Evolutionary conservation across 1,284 basidiomycete genomes (phyloP), one percentile per base, ranked within the genome.

Genomic region (Phlebopus sp.): DNA sequence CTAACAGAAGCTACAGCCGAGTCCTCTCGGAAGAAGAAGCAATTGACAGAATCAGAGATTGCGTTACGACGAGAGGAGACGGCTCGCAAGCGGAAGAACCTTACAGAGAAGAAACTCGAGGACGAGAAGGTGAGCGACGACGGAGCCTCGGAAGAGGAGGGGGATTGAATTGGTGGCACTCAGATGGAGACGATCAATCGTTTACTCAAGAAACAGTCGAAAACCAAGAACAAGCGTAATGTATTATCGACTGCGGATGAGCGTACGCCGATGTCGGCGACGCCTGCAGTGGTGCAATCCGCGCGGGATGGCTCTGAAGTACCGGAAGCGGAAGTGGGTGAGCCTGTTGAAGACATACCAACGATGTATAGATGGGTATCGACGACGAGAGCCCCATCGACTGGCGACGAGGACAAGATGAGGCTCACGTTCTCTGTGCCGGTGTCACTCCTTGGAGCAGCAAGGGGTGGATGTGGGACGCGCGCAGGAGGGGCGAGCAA

Each of bases 161-260:
- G n/a, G 10, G 29, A 31, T 25, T 21, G 29, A 42, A 42, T 17
- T 50, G 32, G 7, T 23, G 8, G 14, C 31, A 31, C 15, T 19
- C 55, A 90, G 85, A 81, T 77, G 35, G 89, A 92, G 64, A 92
- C 92, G 0, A 96, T 96, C 68, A 95, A 95, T 59, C 84, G 91
- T 15, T 77, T 96, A 3, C 79, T 95, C 27, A 92, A 92, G 65
- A 94, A 94, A 61, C 88, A 92, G 62, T 84, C 86, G 7, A 79
- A 85, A 23, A 77, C 86, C 1, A 77, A 82, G 47, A 77, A 76
- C 46, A 86, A 82, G 57, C 78, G 85, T 9, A 80, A 77, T 37
- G 78, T 74, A 2, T 60, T 74, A 50, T 67, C 70, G 8, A 75
- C 73, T 6, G 68, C 74, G 1, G 78, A 78, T 47, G 76, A 77